Base-by-base conservation (phyloP, 345 rosid species). In the Lenwebbia sp. region DNA sequence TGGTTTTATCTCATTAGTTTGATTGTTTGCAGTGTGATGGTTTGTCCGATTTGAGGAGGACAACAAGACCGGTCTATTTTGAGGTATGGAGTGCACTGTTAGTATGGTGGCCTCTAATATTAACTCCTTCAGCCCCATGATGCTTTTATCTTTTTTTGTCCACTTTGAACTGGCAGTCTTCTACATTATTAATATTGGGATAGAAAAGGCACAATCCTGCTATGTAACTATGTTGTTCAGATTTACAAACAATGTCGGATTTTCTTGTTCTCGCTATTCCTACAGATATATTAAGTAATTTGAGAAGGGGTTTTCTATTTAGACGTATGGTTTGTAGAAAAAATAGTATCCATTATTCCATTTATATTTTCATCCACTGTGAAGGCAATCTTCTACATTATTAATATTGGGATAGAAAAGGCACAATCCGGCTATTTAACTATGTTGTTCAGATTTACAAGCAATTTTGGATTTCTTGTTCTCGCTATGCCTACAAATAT, bases 21-120 rank as follows among this genome's bases (percentile, higher is more conserved):
- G 33, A 62, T 86, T 86, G 52, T 75, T 25, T 90, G 90, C 90
- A 94, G 98, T 93, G 94, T 87, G 98, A 95, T 88, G 95, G 92
- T 83, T 83, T 90, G 84, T 91, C 92, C 74, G 51, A 87, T 28
- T 82, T 75, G 51, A 90, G 95, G 87, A 93, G 88, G 90, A 95
- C 96, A 17, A 74, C 82, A 33, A 89, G 87, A 84, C 96, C 95
- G 82, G 89, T 94, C 86, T 90, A 88, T 88, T 94, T 95, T 85
- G 90, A 93, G 98, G 95, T 93, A 85, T 76, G 33, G 13, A 41
- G 28, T 49, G 30, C 9, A 37, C 47, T 0, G 47, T 70, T 70
- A 9, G 0, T 65, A 37, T 2, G 7, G 81, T 70, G 13, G 47
- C 41, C 81, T 70, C 81, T 37, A 37, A 70, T 37, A 19, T 9